Base-by-base conservation (phyloP, 2,329 filamentous ascomycete species). In the Apiospora malaysiana region DNA sequence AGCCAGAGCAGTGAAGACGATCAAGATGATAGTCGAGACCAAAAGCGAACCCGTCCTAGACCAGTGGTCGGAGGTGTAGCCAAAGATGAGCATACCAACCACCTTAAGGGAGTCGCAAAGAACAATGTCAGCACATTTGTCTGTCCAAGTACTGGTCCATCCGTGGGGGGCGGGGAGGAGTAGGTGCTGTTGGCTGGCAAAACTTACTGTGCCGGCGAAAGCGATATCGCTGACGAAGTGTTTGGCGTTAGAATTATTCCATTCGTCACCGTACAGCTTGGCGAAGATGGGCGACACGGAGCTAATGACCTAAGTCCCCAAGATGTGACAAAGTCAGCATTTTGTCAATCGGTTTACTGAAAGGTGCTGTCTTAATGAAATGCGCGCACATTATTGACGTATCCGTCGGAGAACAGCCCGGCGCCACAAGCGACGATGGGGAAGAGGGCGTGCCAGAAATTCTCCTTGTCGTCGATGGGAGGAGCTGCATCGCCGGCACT, bases 281-380 rank as follows among this genome's bases (percentile, higher is more conserved):
- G 79, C 81, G 8, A 97, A 88, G 71, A 94, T 90, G 1, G 94
- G 97, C 76, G 92, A 93, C 71, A 97, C 94, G 3, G 92, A 93
- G 7, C 95, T 94, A 76, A 97, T 97, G 74, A 97, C 92, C 92
- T 92, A n/a, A n/a, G n/a, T n/a, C n/a, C n/a, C n/a, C n/a, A n/a
- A n/a, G n/a, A n/a, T n/a, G n/a, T n/a, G n/a, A n/a, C n/a, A n/a
- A n/a, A n/a, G 56, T 63, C 32, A 63, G 56, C 32, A n/a, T 63
- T 23, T 8, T 8, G 56, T 12, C 21, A n/a, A 23, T 10, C 27
- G 12, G 40, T 2, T 32, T 40, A 8, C n/a, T 21, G 7, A 2
- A 40, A 63, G 56, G 8, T 37, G 32, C 9, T n/a, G 56, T 7
- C n/a, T 42, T 2, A 2, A 18, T 16, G 2, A 16, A 16, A 9